Percentiles rank a stretch among this genome's conserved stretches.
Conservation (phyloP, 306 rosid genomes). For the Corylus avellana region DNA sequence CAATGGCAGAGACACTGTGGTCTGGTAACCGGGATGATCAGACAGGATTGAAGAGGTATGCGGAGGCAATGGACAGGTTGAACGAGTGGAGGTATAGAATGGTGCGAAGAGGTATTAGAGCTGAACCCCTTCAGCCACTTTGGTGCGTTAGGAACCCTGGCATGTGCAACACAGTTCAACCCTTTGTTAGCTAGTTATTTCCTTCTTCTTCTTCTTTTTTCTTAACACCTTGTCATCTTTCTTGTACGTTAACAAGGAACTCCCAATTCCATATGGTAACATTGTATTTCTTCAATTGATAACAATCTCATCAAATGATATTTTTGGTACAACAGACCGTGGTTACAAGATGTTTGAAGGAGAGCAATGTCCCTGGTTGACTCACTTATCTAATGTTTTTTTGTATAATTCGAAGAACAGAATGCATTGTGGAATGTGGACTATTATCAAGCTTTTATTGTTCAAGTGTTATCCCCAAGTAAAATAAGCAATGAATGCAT, state of each 20-base stretch:
- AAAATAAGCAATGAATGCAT: too few relatives aligned
- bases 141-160: conserved; percentile 85
- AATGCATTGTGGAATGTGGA: too few relatives aligned
- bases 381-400: too few relatives aligned
- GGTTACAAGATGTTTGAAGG: too few relatives aligned
- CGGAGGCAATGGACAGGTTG: conserved; percentile 74
- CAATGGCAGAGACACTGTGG: conserved; percentile 82
- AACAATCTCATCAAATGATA: too few relatives aligned
- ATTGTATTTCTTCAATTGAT: not conserved
- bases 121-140: conserved; percentile 93
- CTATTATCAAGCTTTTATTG: too few relatives aligned
- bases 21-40: conserved; percentile 66
- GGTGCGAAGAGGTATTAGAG: conserved; percentile 72
- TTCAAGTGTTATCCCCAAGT: too few relatives aligned
- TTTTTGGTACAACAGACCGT: too few relatives aligned
- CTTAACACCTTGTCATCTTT: not conserved
- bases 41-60: conserved; percentile 59
- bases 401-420: too few relatives aligned
- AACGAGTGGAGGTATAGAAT: conserved; percentile 86
- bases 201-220: not conserved
- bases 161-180: conserved; percentile 64
- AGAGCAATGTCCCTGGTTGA: too few relatives aligned
- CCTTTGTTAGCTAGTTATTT: conserved; percentile 20
- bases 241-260: not conserved
- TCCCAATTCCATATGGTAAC: not conserved